Evolutionary conservation across 305 asterid species (phyloP), one percentile per base, ranked within the genome.

Genomic region (Fraxinus paxiana): DNA sequence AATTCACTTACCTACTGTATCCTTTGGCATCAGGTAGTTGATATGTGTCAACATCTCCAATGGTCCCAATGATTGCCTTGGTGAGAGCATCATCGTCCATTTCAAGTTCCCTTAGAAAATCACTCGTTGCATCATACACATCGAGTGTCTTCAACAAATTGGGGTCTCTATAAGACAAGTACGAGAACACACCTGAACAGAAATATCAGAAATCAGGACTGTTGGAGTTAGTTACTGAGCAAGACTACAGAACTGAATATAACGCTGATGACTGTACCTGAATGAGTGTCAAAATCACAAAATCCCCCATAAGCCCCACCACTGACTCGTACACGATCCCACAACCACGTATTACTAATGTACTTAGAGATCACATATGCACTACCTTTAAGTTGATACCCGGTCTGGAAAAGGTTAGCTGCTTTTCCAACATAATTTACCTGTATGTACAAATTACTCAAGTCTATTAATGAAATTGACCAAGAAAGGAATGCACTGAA

Each of bases 271-370:
- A 80, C 48, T 74, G 54, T 78, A 92, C 99, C 99, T 83, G 99
- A 96, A 82, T 96, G 97, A 34, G 99, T 84, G 89, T 94, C 98
- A 26, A 96, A 94, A 86, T 92, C 94, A 85, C 99, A 96, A 84
- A 94, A 96, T 67, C 98, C 99, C 79, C 99, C 99, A 89, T 96
- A 96, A 67, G 99, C 99, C 86, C 99, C 99, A 65, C 99, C 99
- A 85, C 99, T 94, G 81, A 96, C 99, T 78, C 99, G 90, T 78
- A 94, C 98, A 80, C 98, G 99, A 73, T 96, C 98, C 99, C 99
- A 96, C 89, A 96, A 80, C 99, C 99, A 94, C 8, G 98, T 86
- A 76, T 92, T 96, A 88, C 89, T 87, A 51, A 94, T 86, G 91
- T 90, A 85, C 85, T 91, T 96, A 3, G 98, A 91, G 83, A 96